phyloP scores from a whole-genome alignment of 2,329 filamentous ascomycete genomes.

The Colletotrichum sp. region DNA sequence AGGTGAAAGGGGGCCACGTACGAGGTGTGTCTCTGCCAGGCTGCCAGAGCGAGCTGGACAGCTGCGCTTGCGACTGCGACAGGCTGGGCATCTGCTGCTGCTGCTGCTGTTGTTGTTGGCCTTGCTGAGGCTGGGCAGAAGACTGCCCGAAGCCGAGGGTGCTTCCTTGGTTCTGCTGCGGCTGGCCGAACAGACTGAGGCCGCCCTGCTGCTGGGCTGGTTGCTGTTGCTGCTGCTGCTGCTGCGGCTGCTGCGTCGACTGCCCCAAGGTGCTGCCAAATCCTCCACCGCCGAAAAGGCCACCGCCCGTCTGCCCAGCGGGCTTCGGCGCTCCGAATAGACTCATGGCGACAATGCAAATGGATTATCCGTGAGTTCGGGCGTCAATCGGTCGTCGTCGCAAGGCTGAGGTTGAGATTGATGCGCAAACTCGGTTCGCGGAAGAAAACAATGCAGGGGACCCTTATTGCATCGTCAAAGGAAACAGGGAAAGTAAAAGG shows the following conservation, averaged over 20 bases:
- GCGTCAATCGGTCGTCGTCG: background rate
- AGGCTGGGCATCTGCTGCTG: constrained; percentile 47
- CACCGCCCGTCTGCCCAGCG: constrained; percentile 25
- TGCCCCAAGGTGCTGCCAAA: constrained; percentile 37
- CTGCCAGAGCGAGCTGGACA: constrained; percentile 58
- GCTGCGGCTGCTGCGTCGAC: constrained; percentile 36
- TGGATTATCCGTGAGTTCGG: background rate
- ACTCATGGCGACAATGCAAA: constrained; percentile 32
- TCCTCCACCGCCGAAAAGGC: constrained; percentile 28
- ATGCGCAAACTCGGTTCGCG: constrained; percentile 1
- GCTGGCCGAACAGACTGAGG: constrained; percentile 45
- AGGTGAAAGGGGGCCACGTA: constrained; percentile 32
- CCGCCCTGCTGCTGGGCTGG: constrained; percentile 29
- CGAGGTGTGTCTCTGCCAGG: constrained; percentile 55
- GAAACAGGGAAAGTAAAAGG: background rate
- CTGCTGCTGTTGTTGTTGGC: constrained; percentile 46
- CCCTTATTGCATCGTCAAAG: constrained; percentile 6
- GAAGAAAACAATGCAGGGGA: background rate
- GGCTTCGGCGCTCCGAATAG: constrained; percentile 46
- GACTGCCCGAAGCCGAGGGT: constrained; percentile 43
- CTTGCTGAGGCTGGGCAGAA: constrained; percentile 36
- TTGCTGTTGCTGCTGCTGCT: constrained; percentile 34
- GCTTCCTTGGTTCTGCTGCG: constrained; percentile 30
- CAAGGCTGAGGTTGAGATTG: background rate
- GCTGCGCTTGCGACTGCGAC: constrained; percentile 50